A percentile compares a stretch with the other conserved stretches of the same genome.
phyloP scores from a whole-genome alignment of 1,139 yeast species.

The Sugiyamaella grinbergsii region DNA sequence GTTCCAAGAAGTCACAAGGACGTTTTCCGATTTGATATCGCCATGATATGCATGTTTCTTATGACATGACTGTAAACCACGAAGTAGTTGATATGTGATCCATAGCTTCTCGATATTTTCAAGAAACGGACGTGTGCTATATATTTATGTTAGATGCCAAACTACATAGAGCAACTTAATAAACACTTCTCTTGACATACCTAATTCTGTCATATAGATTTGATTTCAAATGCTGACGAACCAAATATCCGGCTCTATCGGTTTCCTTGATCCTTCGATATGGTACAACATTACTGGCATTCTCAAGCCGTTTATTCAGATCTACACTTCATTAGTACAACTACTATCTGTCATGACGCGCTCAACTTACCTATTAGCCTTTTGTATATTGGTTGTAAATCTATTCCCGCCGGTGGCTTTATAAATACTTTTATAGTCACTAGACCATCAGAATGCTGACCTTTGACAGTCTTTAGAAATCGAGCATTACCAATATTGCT shows the following conservation, averaged over 20 bases:
- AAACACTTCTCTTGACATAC: conserved; percentile 32
- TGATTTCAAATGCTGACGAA: conserved; percentile 76
- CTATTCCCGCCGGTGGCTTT: conserved; percentile 59
- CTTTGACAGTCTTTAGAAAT: conserved; percentile 83
- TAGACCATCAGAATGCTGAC: conserved; percentile 61
- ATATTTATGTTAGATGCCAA: no score
- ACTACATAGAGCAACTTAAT: no score
- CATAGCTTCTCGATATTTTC: conserved; percentile 81
- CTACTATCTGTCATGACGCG: background rate
- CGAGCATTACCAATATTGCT: conserved; percentile 73
- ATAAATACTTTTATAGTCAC: conserved; percentile 79
- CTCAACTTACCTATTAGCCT: conserved; percentile 31
- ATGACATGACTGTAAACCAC: conserved; percentile 66
- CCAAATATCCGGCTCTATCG: conserved; percentile 86
- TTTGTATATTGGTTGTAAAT: conserved; percentile 28
- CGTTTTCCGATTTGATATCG: conserved; percentile 87
- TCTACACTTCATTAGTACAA: conserved; percentile 4
- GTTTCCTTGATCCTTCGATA: conserved; percentile 79
- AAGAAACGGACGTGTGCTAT: conserved; percentile 80
- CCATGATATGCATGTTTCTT: conserved; percentile 70
- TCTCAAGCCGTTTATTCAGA: conserved; percentile 16
- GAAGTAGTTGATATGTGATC: conserved; percentile 76
- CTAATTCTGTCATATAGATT: conserved; percentile 81
- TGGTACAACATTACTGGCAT: conserved; percentile 59
- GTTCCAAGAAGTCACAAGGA: conserved; percentile 84